phyloP scores from a whole-genome alignment of 768 basidiomycete genomes.

The Baorangia bicolor region DNA sequence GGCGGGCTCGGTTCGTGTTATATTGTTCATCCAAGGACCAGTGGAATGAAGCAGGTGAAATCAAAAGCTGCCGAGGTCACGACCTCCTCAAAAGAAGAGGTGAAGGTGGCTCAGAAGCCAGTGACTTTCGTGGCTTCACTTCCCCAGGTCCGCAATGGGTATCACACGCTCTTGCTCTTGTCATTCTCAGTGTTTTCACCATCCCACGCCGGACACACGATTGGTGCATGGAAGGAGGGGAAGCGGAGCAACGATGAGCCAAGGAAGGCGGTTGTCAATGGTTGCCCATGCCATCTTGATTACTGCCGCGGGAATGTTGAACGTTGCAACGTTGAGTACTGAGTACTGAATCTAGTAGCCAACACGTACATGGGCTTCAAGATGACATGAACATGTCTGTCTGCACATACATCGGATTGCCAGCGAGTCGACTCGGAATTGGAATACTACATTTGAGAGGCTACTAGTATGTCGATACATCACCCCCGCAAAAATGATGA shows the following conservation, averaged over 20 bases:
- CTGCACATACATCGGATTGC: too few species aligned
- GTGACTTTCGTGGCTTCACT: slow-evolving; percentile 38
- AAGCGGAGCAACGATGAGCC: neutral
- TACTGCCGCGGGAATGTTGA: too few species aligned
- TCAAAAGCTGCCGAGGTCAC: slow-evolving; percentile 55
- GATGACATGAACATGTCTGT: neutral
- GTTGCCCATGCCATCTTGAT: neutral
- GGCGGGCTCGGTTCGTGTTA: slow-evolving; percentile 78
- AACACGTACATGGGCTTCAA: too few species aligned
- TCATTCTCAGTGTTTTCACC: slow-evolving; percentile 86
- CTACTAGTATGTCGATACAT: too few species aligned
- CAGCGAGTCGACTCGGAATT: too few species aligned
- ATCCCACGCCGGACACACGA: slow-evolving; percentile 61
- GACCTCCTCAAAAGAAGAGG: slow-evolving; percentile 52
- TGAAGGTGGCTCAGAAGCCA: slow-evolving; percentile 59
- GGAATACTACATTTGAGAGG: too few species aligned
- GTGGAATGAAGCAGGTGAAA: slow-evolving; percentile 74
- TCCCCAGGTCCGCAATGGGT: slow-evolving; percentile 46
- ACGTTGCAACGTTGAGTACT: too few species aligned
- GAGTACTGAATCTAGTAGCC: too few species aligned
- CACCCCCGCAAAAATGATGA: too few species aligned
- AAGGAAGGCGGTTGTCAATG: neutral
- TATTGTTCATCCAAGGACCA: slow-evolving; percentile 85
- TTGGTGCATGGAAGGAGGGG: slow-evolving; percentile 10
- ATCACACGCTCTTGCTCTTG: slow-evolving; percentile 83